A percentile compares a stretch with the other conserved stretches of the same genome.
These are phyloP conservation scores for Samsoniella hepiali DNA, from an alignment of 2,329 filamentous ascomycete species.

Conservation along the genomic window DNA sequence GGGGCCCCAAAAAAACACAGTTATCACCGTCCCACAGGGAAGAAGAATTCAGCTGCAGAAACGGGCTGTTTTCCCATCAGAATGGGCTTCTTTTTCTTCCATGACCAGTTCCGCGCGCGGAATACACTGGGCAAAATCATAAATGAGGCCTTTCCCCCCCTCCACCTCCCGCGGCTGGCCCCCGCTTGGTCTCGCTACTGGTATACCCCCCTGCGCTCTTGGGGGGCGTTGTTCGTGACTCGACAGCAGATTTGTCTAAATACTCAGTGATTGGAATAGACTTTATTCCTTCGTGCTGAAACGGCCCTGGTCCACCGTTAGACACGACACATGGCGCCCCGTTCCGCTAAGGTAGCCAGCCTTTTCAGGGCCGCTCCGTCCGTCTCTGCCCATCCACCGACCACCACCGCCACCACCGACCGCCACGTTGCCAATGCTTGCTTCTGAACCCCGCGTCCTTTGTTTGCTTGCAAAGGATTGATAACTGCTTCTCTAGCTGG, in stretches of 20 bases:
- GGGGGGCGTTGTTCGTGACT: neutral
- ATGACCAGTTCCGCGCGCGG: neutral
- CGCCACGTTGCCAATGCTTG: neutral
- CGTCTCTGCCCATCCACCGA: neutral
- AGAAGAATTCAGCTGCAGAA: too few relatives aligned
- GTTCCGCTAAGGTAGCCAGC: neutral
- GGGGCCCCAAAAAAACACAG: too few relatives aligned
- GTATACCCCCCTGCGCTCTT: neutral
- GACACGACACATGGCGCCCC: conserved; percentile 5
- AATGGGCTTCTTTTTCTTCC: neutral
- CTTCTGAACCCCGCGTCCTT: too few relatives aligned
- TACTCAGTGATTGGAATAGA: too few relatives aligned
- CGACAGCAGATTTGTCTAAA: neutral
- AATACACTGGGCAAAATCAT: too few relatives aligned
- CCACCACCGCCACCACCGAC: neutral
- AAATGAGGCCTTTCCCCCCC: too few relatives aligned
- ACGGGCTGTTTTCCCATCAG: neutral
- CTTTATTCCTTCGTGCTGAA: too few relatives aligned
- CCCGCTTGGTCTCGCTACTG: neutral
- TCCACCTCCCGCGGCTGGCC: too few relatives aligned
- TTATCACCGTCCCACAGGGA: too few relatives aligned
- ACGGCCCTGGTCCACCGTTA: neutral
- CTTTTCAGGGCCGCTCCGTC: conserved; percentile 3
- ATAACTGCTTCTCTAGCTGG: too few relatives aligned
- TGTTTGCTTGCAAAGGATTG: too few relatives aligned